Evolutionary conservation across 1,139 yeast genomes (phyloP), one percentile per base, ranked within the genome.

Genomic region (Debaryomyces udenii): DNA sequence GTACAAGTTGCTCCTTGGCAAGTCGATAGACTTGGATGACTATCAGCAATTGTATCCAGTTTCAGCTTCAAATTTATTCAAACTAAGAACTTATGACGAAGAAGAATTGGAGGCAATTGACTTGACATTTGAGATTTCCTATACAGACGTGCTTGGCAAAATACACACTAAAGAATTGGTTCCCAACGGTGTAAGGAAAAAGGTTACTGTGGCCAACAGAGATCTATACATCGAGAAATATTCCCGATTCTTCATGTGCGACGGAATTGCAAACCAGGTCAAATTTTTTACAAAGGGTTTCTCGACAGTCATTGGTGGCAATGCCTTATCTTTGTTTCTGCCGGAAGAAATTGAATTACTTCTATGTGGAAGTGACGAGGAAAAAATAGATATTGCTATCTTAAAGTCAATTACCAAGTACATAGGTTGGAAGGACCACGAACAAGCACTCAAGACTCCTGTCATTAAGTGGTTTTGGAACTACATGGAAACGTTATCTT

Each of bases 381-480:
- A 80, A 29, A 75, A 73, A 16, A 68, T 88, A 30, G 96, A 93
- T 56, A 69, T 85, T 3, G 80, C 74, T 9, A 76, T 85, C 4
- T 65, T 93, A 41, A 74, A 79, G 45, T 77, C 91, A 0, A 80
- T 90, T 0, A 85, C 96, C 0, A 80, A 75, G 47, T 93, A 91
- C 59, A 65, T 63, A 17, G 88, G 90, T 3, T 88, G 91, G 67
- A 58, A 60, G 9, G 53, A 56, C 4, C 57, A 61, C 6, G 61
- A 60, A 3, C 68, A 61, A 3, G 76, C 79, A 0, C 49, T 57
- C 15, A 49, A 56, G 1, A 66, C 75, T 4, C 44, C 49, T 0
- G 67, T 81, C 0, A 70, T 89, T 3, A 44, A 55, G 26, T 91
- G 98, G 97, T 88, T 93, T 57, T 93, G 98, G 98, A 81, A 83